Evolutionary conservation across 73 alveolate genomes (phyloP).

Genomic region (Tetrahymena borealis): DNA sequence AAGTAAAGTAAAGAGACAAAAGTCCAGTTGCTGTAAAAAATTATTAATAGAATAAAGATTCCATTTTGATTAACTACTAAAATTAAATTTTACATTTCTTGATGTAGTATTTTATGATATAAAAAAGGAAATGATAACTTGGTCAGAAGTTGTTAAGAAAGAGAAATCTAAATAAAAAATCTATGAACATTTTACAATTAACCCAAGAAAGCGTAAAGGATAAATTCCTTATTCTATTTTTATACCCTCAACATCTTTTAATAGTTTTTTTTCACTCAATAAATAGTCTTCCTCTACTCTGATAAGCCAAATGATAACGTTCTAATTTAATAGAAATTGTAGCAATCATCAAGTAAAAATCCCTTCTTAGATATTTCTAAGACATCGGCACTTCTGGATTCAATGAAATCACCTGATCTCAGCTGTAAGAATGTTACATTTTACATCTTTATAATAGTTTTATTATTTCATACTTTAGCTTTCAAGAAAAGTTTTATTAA

Average conservation of each 20-base stretch:
- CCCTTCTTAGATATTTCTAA: background rate
- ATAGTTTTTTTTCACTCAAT: background rate
- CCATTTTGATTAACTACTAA: background rate
- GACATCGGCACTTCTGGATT: background rate
- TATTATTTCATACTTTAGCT: no score
- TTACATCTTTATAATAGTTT: background rate
- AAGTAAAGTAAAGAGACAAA: background rate
- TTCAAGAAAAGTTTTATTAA: no score
- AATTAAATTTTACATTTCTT: background rate
- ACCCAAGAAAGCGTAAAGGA: slow-evolving; percentile 16
- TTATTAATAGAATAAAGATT: background rate
- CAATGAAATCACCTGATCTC: background rate
- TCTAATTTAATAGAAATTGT: slow-evolving; percentile 18
- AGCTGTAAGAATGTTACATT: background rate
- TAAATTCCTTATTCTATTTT: background rate
- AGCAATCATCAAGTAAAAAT: slow-evolving; percentile 3
- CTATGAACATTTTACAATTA: slow-evolving; percentile 36
- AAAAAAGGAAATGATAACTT: slow-evolving; percentile 36
- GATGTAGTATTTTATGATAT: no score
- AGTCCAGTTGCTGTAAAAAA: background rate
- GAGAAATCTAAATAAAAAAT: slow-evolving; percentile 32
- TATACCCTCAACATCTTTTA: background rate
- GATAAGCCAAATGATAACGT: slow-evolving; percentile 30
- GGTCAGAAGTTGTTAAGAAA: slow-evolving; percentile 30
- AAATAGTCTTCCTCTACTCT: slow-evolving; percentile 9